Base-by-base conservation (phyloP, 2,329 filamentous ascomycete genomes). In the Pleomassaria siparia region DNA sequence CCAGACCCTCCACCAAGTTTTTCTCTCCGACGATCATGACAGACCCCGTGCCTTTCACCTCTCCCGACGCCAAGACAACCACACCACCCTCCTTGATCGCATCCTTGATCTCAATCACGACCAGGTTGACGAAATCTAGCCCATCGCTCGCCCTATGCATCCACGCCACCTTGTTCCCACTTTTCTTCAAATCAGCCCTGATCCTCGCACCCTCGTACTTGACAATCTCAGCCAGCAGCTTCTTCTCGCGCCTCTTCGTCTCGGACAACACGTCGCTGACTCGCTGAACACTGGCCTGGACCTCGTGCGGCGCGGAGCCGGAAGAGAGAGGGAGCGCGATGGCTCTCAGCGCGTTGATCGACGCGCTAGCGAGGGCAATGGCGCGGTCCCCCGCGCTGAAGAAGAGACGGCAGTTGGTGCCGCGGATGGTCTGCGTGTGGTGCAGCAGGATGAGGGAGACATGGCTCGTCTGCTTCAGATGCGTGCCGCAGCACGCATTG, bases 401-500 rank as follows among this genome's bases (percentile, higher is more conserved):
- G 50, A 56, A 69, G 0, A 69, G 49, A 1, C 63, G 47, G 37
- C 59, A 67, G 32, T 67, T 67, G 12, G 64, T 67, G 2, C 59
- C 60, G 30, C 65, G 59, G 8, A 66, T 47, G 3, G 56, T 57
- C 29, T 64, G 60, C 12, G 56, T 66, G 30, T 69, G 64, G 22
- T 69, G 65, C 18, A 69, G 47, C 3, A 69, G 32, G 8, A 69
- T 61, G 8, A 66, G 30, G 2, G 53, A 50, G n/a, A 69, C 64
- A 40, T 69, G 65, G 1, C 53, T 53, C 5, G 65, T 64, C 40
- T 66, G 62, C 47, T 65, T 60, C 2, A 69, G 53, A 51, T 69
- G 65, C 12, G 65, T 69, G 3, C 64, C 65, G 30, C 65, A 69
- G 46, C 65, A 69, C 6, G 65, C 62, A 36, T 69, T 69, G 44